Evolutionary conservation across 495 filamentous ascomycete species (phyloP), one percentile per base, ranked within the genome.

Genomic region (Xylaria telfairii): DNA sequence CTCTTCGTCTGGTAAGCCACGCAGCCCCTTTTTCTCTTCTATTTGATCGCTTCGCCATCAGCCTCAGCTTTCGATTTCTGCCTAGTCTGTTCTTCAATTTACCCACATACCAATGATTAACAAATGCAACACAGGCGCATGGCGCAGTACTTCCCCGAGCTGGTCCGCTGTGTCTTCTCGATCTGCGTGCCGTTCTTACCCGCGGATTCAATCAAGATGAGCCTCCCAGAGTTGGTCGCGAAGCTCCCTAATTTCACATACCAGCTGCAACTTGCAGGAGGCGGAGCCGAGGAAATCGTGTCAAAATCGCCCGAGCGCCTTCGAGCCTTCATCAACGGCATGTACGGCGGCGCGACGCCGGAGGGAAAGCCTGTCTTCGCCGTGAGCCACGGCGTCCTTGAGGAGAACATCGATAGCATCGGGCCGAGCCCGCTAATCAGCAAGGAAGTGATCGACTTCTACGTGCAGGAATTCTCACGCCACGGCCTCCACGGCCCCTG

Each of bases 191-290:
- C 94, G 0, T 97, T 89, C 77, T 65, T 72, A 3, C 75, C 88
- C 13, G 90, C 90, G 0, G 67, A 73, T 1, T 78, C 82, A 56
- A 73, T 78, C 41, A 91, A 84, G 69, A 21, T 85, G 4, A 75
- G 88, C 0, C 72, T 90, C 0, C 84, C 90, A 62, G 70, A 87
- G 4, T 70, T 93, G 3, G 87, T 92, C 6, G 75, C 80, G 12
- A 86, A 73, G 15, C 69, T 91, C 47, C 93, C 93, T n/a, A 89
- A 92, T 72, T 93, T 93, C 76, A 83, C 74, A 24, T 98, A 98
- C 78, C 95, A 98, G 82, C 73, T 96, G 46, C 93, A 94, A 44
- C 87, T 98, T 41, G 84, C 82, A 0, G 86, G 89, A 32, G 86
- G 87, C 0, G 88, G 91, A 13, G 82, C 95, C 24, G 92, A 95